phyloP scores from a whole-genome alignment of 192 early-diverging fungal genomes.

The Geranomyces michiganensis region DNA sequence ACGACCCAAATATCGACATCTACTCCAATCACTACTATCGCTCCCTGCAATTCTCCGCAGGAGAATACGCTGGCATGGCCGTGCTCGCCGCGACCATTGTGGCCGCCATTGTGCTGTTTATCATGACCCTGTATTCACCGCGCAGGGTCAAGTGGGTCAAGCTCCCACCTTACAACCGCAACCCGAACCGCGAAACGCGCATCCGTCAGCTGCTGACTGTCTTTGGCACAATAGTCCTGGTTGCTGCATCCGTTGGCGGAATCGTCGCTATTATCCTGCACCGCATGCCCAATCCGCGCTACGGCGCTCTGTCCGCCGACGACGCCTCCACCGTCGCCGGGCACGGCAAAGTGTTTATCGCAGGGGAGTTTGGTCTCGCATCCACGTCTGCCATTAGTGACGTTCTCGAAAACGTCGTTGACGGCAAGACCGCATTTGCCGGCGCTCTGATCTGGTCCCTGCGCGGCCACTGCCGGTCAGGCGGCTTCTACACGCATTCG shows the following conservation, averaged over 20 bases:
- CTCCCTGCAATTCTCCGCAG: background rate
- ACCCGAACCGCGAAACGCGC: background rate
- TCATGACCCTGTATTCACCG: constrained; percentile 12
- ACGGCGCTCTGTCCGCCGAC: background rate
- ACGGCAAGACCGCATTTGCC: constrained; percentile 9
- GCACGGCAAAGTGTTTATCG: constrained; percentile 30
- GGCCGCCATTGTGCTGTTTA: constrained; percentile 6
- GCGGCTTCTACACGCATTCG: constrained; percentile 46
- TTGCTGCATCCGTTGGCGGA: constrained; percentile 11
- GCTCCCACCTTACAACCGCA: background rate
- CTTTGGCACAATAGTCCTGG: background rate
- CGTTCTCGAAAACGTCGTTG: background rate
- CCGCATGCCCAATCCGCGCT: constrained; percentile 22
- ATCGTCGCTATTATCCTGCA: constrained; percentile 9
- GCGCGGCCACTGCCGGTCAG: constrained; percentile 32
- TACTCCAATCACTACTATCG: constrained; percentile 39
- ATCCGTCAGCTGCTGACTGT: constrained; percentile 20
- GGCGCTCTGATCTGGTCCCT: constrained; percentile 40
- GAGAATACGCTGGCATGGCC: constrained; percentile 21
- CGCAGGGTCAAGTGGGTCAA: constrained; percentile 10
- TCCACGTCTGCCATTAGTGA: constrained; percentile 1
- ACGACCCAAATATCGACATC: constrained; percentile 26
- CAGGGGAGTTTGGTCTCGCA: constrained; percentile 32
- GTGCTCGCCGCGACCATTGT: constrained; percentile 8
- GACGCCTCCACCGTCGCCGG: constrained; percentile 17